Percentiles rank a stretch among this genome's conserved stretches.
phyloP scores from a whole-genome alignment of 83 land plant genomes.

The Diphasiastrum complanatum region DNA sequence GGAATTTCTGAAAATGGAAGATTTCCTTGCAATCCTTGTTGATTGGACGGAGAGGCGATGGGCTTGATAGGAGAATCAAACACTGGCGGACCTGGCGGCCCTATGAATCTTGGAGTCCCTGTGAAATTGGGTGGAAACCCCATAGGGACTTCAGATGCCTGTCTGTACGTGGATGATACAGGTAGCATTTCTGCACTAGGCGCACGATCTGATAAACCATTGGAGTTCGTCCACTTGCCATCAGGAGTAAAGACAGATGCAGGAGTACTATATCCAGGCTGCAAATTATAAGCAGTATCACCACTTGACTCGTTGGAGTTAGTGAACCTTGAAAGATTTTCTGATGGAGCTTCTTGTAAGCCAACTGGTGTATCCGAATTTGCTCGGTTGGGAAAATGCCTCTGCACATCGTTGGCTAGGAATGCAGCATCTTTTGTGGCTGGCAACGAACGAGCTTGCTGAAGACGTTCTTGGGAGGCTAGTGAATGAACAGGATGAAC shows the following conservation, averaged over 20 bases:
- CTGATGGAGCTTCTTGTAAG: no score
- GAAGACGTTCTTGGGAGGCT: slow-evolving; percentile 9
- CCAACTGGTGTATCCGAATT: no score
- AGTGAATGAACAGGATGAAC: slow-evolving; percentile 34
- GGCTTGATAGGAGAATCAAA: slow-evolving; percentile 67
- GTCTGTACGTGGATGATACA: not conserved
- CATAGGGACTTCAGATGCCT: slow-evolving; percentile 10
- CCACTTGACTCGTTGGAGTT: no score
- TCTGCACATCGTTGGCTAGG: no score
- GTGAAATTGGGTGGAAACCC: slow-evolving; percentile 18
- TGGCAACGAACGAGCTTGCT: not conserved
- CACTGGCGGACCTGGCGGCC: slow-evolving; percentile 81
- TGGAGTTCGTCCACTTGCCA: no score
- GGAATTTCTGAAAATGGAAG: slow-evolving; percentile 46
- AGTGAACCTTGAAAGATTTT: no score
- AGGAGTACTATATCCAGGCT: no score
- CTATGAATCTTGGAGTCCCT: slow-evolving; percentile 39
- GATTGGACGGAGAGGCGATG: slow-evolving; percentile 42
- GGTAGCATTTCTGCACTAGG: not conserved
- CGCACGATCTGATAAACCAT: not conserved
- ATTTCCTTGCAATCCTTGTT: slow-evolving; percentile 10
- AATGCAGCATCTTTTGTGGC: not conserved
- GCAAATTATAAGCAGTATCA: no score
- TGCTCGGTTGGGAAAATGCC: no score
- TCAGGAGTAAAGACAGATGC: no score